Evolutionary conservation across 2,329 filamentous ascomycete species (phyloP), one percentile per base, ranked within the genome.

Genomic region (Stachybotrys elegans): DNA sequence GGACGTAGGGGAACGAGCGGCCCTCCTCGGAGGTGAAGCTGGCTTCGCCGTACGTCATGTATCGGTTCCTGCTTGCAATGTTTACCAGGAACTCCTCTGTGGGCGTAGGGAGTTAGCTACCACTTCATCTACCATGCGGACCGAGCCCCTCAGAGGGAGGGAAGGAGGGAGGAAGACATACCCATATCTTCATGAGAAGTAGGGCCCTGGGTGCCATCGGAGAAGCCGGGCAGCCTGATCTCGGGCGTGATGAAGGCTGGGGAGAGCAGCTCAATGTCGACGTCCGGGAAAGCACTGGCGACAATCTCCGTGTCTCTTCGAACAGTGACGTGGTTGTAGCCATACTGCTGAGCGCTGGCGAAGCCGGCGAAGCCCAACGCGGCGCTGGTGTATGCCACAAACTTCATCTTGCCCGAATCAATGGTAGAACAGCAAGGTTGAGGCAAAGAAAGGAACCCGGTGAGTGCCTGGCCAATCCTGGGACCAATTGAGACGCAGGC

Each of bases 1-100:
- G 45, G 21, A 53, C 43, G 36, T 48, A 53, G 17, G 51, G 49
- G 34, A 48, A 49, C 8, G 40, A 41, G 20, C 47, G 51, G 20
- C 32, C 22, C 40, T 53, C 51, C 23, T 51, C 51, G 4, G 51
- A 53, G 31, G 49, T 48, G 41, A 53, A 53, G 43, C 46, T 49
- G 34, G 49, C 45, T 14, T 36, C 45, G 19, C 41, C 16, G 38
- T 47, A 51, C 3, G 43, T 47, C 51, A 53, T 53, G 49, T 47
- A 51, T 9, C 39, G 34, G 32, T 53, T 51, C 12, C 42, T 35
- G 13, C 36, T 25, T 2, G 47, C 47, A n/a, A 51, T 16, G 0
- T 51, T 43, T 27, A 50, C 41, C 32, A 53, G 31, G 38, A 47
- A 53, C 12, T 16, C 25, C 13, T 48, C 50, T 52, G 34, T 32